Conservation (phyloP, 495 filamentous ascomycete genomes). For the Talaromyces wortmannii region DNA sequence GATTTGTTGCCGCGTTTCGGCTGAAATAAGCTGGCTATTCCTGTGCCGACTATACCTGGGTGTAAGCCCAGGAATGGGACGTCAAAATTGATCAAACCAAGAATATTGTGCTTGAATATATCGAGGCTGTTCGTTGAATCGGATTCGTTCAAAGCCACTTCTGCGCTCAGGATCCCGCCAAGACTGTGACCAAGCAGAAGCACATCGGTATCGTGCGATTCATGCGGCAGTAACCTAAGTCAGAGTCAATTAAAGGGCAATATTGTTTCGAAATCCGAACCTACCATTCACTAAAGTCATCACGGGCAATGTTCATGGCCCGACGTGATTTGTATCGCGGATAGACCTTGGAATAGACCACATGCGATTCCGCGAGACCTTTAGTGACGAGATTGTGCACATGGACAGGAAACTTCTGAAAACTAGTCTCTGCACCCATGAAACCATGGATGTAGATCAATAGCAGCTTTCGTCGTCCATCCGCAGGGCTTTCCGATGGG, state of each 20-base stretch:
- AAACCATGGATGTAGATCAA: slow-evolving; percentile 90
- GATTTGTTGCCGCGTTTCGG: slow-evolving; percentile 29
- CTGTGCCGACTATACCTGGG: slow-evolving; percentile 75
- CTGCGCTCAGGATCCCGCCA: slow-evolving; percentile 77
- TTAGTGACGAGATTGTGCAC: slow-evolving; percentile 71
- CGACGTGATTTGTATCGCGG: slow-evolving; percentile 83
- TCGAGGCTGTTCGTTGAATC: slow-evolving; percentile 9
- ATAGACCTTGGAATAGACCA: slow-evolving; percentile 86
- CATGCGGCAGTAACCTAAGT: slow-evolving; percentile 66
- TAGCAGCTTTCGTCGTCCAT: slow-evolving; percentile 50
- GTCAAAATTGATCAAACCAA: slow-evolving; percentile 82
- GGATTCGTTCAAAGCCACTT: slow-evolving; percentile 61
- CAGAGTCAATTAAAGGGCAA: slow-evolving; percentile 2
- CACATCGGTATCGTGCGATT: slow-evolving; percentile 67
- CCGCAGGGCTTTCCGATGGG: not conserved
- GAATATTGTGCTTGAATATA: slow-evolving; percentile 58
- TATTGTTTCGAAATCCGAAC: slow-evolving; percentile 3
- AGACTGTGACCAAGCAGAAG: slow-evolving; percentile 86
- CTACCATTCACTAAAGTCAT: slow-evolving; percentile 78
- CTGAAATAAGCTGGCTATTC: slow-evolving; percentile 70
- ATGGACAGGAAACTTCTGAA: slow-evolving; percentile 81
- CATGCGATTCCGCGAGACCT: slow-evolving; percentile 61
- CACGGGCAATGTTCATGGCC: slow-evolving; percentile 61
- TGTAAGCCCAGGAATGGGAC: slow-evolving; percentile 85
- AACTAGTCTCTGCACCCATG: slow-evolving; percentile 84